Evolutionary conservation across 768 basidiomycete genomes (phyloP), one percentile per base, ranked within the genome.

Genomic region (Auricularia sp.): DNA sequence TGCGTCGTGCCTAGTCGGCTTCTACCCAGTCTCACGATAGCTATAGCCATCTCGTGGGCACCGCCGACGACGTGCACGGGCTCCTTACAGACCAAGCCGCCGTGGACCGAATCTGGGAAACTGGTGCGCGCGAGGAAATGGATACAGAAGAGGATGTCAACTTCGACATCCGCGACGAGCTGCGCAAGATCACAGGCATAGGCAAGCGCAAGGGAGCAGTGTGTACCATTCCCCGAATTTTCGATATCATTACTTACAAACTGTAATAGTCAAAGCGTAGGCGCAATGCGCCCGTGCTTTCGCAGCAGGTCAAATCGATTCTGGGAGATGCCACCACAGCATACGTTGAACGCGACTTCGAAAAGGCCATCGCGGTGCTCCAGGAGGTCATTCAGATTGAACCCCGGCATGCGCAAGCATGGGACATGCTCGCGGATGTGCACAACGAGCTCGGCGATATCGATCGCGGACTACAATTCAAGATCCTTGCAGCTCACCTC

Each of bases 321-420:
- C 85, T 98, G 61, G 92, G 93, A 34, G 85, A 88, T 63, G 95
- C 91, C 23, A 95, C 94, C 71, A 85, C 90, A 70, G 88, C 89
- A 2, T 97, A 91, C 73, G 84, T 95, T 61, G 84, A 88, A 69
- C 83, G 78, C 66, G 75, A 91, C 64, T 76, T 86, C 8, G 75
- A 79, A 2, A 81, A 87, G 68, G 87, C 93, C 1, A 85, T 93
- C 42, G 83, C 85, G 21, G 81, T 87, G 33, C 90, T 94, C 84
- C 87, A 88, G 71, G 93, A 98, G 71, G 91, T 97, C 68, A 93
- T 99, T 63, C 85, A 92, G 8, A 91, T 94, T 64, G 96, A 99
- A 72, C 93, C 95, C 2, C 84, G 90, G 18, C 89, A 93, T 1
- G 79, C 82, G 0, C 76, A 84, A 2, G 90, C 93, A 1, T 99